Conservation (phyloP, 2,329 filamentous ascomycete species). For the Dactylellina cionopaga region DNA sequence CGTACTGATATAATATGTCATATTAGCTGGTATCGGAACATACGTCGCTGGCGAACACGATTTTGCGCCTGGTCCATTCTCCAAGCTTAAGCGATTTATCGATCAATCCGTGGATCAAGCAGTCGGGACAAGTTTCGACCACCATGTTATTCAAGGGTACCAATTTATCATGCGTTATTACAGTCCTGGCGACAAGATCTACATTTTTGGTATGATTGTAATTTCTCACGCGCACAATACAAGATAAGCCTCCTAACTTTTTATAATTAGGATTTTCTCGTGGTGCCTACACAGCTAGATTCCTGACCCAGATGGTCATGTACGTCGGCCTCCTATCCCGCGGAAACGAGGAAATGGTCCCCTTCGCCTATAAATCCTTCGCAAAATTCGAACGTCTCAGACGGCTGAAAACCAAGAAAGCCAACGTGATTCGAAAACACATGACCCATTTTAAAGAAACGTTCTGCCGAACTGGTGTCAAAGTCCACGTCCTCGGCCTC, state of each 20-base stretch:
- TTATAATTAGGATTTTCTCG: conserved; percentile 71
- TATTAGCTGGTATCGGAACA: conserved; percentile 77
- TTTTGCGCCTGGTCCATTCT: conserved; percentile 56
- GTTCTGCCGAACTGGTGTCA: conserved; percentile 77
- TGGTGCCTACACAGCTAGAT: conserved; percentile 77
- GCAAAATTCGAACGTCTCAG: conserved; percentile 71
- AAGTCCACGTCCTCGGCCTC: conserved; percentile 79
- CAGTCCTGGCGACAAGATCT: conserved; percentile 65
- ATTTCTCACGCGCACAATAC: conserved; percentile 72
- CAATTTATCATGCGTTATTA: conserved; percentile 78
- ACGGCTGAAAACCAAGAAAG: conserved; percentile 39
- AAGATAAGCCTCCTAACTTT: background rate
- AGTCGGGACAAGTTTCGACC: conserved; percentile 70
- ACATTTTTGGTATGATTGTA: conserved; percentile 60
- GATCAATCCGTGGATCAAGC: conserved; percentile 80
- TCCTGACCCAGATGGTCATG: conserved; percentile 84
- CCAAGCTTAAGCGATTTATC: conserved; percentile 73
- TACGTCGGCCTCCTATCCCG: conserved; percentile 80
- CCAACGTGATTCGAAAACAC: conserved; percentile 62
- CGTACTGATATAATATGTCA: background rate
- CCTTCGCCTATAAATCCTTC: conserved; percentile 85
- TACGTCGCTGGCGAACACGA: conserved; percentile 67
- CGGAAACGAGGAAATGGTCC: conserved; percentile 85
- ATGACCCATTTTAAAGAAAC: conserved; percentile 84
- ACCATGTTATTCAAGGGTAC: conserved; percentile 67